Base-by-base conservation (phyloP, 2,329 filamentous ascomycete genomes). In the Huntiella omanensis region DNA sequence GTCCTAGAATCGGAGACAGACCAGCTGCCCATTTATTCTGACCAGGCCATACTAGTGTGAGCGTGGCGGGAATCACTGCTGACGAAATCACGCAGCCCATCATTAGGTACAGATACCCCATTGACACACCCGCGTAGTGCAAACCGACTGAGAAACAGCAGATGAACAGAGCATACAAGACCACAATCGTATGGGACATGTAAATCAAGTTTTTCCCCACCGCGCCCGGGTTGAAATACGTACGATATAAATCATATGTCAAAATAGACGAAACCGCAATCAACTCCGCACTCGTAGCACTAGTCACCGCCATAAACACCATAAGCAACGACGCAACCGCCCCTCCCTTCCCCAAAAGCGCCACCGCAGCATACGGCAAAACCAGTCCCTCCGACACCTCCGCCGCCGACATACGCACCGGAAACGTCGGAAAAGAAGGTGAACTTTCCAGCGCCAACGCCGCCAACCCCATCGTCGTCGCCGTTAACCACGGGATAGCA, bases 81-180 rank as follows among this genome's bases (percentile, higher is more conserved):
- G 82, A 75, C 0, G 80, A 85, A 57, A 94, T 91, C 55, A 94
- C 83, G 43, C 86, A 82, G 5, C 86, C 87, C 86, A 94, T 94
- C 57, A 93, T 73, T 1, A 93, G 66, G 57, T 92, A 92, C 3
- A 92, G 68, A 55, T 87, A 92, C 8, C 85, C 86, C 83, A 94
- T 91, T 8, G 75, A 80, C 50, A 94, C 81, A 15, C 80, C 78
- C 2, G 74, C 77, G 52, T 82, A 80, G 58, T 66, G 75, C 0
- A 91, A 71, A 0, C 82, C 84, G 0, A 83, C 83, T 0, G 78
- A 78, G 60, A 92, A 84, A 1, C 67, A 72, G 11, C 83, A 83
- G 66, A 93, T 88, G 54, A 82, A 69, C 15, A 86, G 53, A 0
- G 83, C 80, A 55, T 87, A 94, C 11, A 55, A 55, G 1, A 76